Percentiles rank a stretch among this genome's conserved stretches.
Evolutionary conservation across 768 basidiomycete genomes (phyloP).

Genomic region (Suillus subluteus): DNA sequence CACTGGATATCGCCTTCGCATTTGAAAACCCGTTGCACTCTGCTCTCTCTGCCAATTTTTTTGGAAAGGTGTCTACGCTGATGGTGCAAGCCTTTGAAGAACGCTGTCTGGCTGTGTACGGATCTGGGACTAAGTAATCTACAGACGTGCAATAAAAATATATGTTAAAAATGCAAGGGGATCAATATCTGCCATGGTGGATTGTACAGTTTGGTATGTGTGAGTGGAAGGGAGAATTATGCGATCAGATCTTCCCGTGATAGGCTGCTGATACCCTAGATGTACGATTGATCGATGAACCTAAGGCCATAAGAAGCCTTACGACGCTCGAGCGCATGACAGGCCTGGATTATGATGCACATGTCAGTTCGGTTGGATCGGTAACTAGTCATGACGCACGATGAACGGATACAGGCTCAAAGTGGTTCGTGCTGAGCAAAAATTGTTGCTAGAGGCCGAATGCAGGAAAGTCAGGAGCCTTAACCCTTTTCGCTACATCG

Average conservation of each 20-base stretch:
- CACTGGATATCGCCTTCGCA: slow-evolving; percentile 81
- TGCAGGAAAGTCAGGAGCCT: slow-evolving; percentile 7
- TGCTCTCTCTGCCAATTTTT: slow-evolving; percentile 80
- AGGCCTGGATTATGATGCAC: too few species aligned
- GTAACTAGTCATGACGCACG: neutral
- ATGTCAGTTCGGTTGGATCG: neutral
- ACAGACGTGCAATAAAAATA: neutral
- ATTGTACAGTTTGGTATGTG: neutral
- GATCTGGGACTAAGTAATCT: slow-evolving; percentile 38
- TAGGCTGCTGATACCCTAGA: neutral
- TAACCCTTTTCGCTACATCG: neutral
- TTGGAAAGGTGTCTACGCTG: slow-evolving; percentile 82
- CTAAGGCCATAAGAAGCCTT: neutral
- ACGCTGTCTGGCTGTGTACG: slow-evolving; percentile 76
- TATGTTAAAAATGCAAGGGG: neutral
- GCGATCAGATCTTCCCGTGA: neutral
- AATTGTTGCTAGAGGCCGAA: neutral
- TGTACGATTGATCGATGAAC: neutral
- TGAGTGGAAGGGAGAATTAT: neutral
- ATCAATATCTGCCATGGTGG: too few species aligned
- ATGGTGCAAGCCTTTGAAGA: slow-evolving; percentile 95
- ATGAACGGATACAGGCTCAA: neutral
- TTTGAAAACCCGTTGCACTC: slow-evolving; percentile 90
- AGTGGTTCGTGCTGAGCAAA: neutral
- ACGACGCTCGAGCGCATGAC: neutral